Evolutionary conservation across 1,284 basidiomycete species (phyloP), one percentile per base, ranked within the genome.

Genomic region (Cryptococcus sp.): DNA sequence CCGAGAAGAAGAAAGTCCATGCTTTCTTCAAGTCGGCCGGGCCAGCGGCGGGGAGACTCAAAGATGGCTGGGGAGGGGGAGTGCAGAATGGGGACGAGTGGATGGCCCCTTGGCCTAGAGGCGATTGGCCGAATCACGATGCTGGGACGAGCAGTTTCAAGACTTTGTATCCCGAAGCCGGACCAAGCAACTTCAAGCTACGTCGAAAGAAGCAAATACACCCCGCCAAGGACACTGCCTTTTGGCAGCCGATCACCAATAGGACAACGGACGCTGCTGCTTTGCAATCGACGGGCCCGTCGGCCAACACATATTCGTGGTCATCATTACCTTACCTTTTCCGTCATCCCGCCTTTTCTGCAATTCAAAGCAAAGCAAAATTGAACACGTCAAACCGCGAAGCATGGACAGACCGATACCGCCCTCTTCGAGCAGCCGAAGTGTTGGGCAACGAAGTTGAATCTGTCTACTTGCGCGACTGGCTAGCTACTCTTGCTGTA

Each of bases 381-480:
- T 23, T 30, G 38, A 59, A 46, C 7, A 47, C 15, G 16, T 46
- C 64, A 16, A 64, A 57, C 75, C 82, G 60, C 10, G 84, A 86
- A 42, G 75, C 83, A 5, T 95, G 92, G 91, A 80, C 83, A 38
- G 86, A 90, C 51, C 87, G 84, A 62, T 95, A 89, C 83, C 84
- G 85, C 23, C 93, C 93, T 8, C 83, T 81, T 52, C 77, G 80
- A 39, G 89, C 91, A 1, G 80, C 83, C 16, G 84, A 94, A 65
- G 86, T 95, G 0, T 81, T 97, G 0, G 91, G 90, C 10, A 96
- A 95, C 72, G 86, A 90, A 72, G 70, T 79, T 4, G 85, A 86
- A 57, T 86, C 91, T 0, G 70, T 82, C 17, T 92, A 89, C 76
- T 82, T 96, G 43, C 85, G 88, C 39, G 86, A 90, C 56, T 97